phyloP scores from a whole-genome alignment of 2,329 filamentous ascomycete genomes.

The Cryphonectria japonica region DNA sequence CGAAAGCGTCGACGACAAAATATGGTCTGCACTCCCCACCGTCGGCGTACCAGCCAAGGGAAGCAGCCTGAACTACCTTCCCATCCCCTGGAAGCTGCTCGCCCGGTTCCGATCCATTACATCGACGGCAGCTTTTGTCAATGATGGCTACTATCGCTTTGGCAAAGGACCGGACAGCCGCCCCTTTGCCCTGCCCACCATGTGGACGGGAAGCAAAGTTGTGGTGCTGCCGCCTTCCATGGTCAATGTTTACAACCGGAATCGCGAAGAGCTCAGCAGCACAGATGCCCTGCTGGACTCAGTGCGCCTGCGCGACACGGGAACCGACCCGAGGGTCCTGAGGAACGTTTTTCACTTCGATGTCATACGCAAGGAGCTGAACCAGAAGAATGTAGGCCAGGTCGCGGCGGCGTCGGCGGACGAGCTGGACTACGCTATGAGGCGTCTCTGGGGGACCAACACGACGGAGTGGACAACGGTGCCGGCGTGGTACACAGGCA shows the following conservation, averaged over 20 bases:
- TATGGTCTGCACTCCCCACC: no score
- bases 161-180: not conserved
- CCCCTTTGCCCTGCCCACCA: constrained; percentile 26
- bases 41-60: no score
- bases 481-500: not conserved
- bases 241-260: constrained; percentile 12
- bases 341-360: constrained; percentile 24
- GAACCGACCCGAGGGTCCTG: constrained; percentile 13
- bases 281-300: not conserved
- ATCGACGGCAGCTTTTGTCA: no score
- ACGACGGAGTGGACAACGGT: not conserved
- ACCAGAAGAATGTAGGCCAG: constrained; percentile 1
- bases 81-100: no score
- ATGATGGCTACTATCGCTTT: no score
- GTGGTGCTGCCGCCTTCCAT: constrained; percentile 23
- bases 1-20: no score
- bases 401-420: no score
- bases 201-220: constrained; percentile 23
- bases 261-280: not conserved
- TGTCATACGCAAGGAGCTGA: constrained; percentile 13
- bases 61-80: no score
- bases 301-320: not conserved
- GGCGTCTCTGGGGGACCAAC: not conserved
- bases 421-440: not conserved
- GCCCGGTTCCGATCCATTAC: no score